Evolutionary conservation across 164 flowering plant species (phyloP), one percentile per base, ranked within the genome.

Genomic region (Vitis cinerea): DNA sequence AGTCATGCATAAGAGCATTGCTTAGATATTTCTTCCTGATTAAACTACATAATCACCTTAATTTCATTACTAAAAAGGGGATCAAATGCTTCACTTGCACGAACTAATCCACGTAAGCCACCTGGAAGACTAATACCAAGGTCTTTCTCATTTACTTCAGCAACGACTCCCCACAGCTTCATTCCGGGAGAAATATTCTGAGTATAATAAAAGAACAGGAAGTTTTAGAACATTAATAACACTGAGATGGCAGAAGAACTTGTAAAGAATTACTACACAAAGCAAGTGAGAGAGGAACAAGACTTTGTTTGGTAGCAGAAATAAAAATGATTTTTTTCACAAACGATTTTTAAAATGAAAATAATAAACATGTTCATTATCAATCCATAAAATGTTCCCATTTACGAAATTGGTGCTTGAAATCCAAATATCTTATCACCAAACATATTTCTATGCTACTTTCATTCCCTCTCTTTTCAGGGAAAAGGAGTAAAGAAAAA

Each of bases 101-200:
- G 90, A 72, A 89, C 97, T 72, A 91, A 76, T 47, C 99, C 98
- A 65, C 98, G 93, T 64, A 96, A 72, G 15, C 99, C 98, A 10
- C 99, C 97, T 17, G 99, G 99, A 57, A 96, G 88, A 75, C 89
- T 78, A 64, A 96, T 65, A n/a, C 83, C 91, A 56, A 96, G 81
- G 74, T 96, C 99, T 74, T 92, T 93, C 66, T 85, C 86, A 73
- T 91, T 90, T 29, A 96, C 91, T 85, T 96, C 99, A 57, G 84
- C 61, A 73, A 96, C 69, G 50, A 92, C 88, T 60, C 98, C 99
- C 97, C 87, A 92, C n/a, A 93, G 87, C 80, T 90, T 93, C 97
- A 96, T 92, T 76, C 98, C 97, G 50, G 89, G 78, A 50, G 94
- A 79, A 61, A 92, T 77, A 77, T 96, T 96, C 99, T 93, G 77